A percentile compares a stretch with the other conserved stretches of the same genome.
phyloP scores from a whole-genome alignment of 2,329 filamentous ascomycete genomes.

The Harringtonia lauricola region DNA sequence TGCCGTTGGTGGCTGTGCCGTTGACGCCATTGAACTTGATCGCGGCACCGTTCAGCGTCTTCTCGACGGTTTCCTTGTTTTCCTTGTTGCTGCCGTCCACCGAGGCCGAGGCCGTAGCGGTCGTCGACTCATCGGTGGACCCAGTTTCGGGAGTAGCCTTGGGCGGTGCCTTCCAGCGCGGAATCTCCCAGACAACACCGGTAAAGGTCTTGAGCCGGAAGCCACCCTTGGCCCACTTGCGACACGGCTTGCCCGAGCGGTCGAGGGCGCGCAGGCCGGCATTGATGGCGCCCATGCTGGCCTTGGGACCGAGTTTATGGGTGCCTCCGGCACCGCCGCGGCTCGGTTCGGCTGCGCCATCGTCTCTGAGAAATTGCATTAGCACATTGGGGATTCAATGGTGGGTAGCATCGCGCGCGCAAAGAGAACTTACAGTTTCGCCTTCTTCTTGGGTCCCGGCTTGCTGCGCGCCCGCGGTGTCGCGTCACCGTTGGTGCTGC shows the following conservation, averaged over 20 bases:
- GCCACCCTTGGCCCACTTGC: constrained; percentile 76
- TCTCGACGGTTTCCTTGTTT: constrained; percentile 21
- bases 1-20: neutral
- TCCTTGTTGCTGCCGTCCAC: constrained; percentile 47
- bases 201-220: constrained; percentile 90
- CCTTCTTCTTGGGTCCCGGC: constrained; percentile 94
- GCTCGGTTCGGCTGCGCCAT: constrained; percentile 46
- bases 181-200: constrained; percentile 69
- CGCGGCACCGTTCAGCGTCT: neutral
- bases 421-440: constrained; percentile 63
- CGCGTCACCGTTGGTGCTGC: constrained; percentile 40
- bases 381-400: no score
- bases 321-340: constrained; percentile 37
- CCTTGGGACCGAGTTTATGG: constrained; percentile 90
- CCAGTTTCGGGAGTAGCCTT: constrained; percentile 28
- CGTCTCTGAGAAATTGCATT: constrained; percentile 35
- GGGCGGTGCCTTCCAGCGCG: constrained; percentile 70
- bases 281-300: constrained; percentile 95
- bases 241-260: constrained; percentile 80
- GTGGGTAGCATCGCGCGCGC: no score
- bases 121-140: constrained; percentile 21
- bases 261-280: constrained; percentile 90
- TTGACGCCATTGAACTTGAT: neutral
- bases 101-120: constrained; percentile 16
- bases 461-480: constrained; percentile 57